Evolutionary conservation across 768 basidiomycete species (phyloP).

Genomic region (Hemileccinum rubropunctum): DNA sequence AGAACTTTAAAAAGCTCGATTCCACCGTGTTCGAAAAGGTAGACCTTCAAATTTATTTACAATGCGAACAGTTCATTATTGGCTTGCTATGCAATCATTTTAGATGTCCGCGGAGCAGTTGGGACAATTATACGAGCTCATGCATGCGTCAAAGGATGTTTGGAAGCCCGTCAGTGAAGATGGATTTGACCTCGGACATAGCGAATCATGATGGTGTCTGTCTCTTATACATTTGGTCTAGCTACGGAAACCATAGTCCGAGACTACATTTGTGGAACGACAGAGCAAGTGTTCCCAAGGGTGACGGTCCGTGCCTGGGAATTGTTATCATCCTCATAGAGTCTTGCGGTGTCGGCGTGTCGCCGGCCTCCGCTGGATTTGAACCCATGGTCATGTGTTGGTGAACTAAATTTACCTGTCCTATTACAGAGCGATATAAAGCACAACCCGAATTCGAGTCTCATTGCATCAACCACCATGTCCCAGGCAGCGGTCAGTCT

Average conservation of each 20-base stretch:
- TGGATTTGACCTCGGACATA: constrained; percentile 3
- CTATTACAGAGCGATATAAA: constrained; percentile 14
- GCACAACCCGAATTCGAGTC: background rate
- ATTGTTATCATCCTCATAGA: background rate
- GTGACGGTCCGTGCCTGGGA: background rate
- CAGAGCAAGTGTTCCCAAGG: constrained; percentile 1
- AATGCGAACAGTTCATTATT: background rate
- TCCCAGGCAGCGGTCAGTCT: constrained; percentile 37
- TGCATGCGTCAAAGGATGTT: constrained; percentile 85
- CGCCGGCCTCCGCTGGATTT: background rate
- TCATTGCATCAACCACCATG: constrained; percentile 27
- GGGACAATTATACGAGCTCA: constrained; percentile 91
- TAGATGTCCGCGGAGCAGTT: constrained; percentile 91
- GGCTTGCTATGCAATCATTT: background rate
- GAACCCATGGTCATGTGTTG: constrained; percentile 1
- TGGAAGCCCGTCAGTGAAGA: constrained; percentile 59
- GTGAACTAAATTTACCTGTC: constrained; percentile 2
- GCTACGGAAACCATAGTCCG: constrained; percentile 6
- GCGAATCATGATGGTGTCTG: constrained; percentile 11
- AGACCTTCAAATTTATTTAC: constrained; percentile 1
- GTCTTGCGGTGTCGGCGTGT: too few species aligned
- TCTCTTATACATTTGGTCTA: constrained; percentile 8
- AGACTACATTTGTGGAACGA: background rate
- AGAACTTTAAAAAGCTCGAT: constrained; percentile 66
- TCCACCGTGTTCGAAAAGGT: constrained; percentile 76